Conservation (phyloP, 2,329 filamentous ascomycete genomes). For the Drechslerella coelobrocha region DNA sequence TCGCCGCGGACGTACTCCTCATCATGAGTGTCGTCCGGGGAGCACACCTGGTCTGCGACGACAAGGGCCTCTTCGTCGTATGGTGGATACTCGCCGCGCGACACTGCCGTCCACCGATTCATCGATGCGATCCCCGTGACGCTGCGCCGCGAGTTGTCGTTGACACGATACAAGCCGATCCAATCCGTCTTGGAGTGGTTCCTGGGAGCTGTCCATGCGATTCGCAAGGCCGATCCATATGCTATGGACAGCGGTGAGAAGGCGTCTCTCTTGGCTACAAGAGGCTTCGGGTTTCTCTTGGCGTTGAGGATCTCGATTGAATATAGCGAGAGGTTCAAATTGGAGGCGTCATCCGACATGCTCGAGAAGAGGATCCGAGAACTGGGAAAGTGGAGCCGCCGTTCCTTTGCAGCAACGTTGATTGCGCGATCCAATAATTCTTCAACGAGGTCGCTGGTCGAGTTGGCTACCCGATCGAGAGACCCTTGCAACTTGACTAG, state of each 20-base stretch:
- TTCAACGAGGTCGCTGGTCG: constrained; percentile 86
- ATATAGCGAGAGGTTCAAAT: constrained; percentile 64
- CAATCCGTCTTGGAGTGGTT: constrained; percentile 91
- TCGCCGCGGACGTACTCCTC: constrained; percentile 74
- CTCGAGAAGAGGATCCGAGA: constrained; percentile 40
- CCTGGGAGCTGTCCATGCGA: constrained; percentile 86
- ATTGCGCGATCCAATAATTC: constrained; percentile 85
- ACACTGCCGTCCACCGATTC: constrained; percentile 87
- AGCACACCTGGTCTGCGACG: constrained; percentile 68
- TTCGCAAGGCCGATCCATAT: constrained; percentile 87
- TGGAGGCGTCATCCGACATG: constrained; percentile 72
- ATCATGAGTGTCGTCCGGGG: constrained; percentile 58
- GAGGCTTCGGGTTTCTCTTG: constrained; percentile 27
- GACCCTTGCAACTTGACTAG: constrained; percentile 67
- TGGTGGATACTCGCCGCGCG: constrained; percentile 76
- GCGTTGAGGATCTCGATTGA: constrained; percentile 68
- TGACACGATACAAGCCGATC: constrained; percentile 95
- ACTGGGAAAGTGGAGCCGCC: constrained; percentile 56
- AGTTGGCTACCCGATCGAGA: constrained; percentile 84
- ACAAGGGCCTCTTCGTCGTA: constrained; percentile 79
- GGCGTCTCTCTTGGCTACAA: constrained; percentile 56
- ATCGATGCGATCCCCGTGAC: constrained; percentile 82
- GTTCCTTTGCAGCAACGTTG: constrained; percentile 61
- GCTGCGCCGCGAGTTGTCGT: constrained; percentile 86
- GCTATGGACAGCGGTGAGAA: constrained; percentile 80